Base-by-base conservation (phyloP, 306 rosid genomes). In the Glycine soja region DNA sequence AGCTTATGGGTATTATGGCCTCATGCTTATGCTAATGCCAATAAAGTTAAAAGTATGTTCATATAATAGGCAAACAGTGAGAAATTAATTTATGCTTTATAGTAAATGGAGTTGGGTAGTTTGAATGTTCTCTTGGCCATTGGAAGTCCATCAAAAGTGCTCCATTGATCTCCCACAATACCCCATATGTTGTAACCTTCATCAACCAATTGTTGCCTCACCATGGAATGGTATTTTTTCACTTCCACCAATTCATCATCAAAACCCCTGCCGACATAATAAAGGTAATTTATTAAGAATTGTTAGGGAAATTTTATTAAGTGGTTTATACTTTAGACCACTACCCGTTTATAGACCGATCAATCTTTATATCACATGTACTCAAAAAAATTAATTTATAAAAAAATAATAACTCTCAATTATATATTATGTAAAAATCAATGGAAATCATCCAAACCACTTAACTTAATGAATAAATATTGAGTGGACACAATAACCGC, bases 121-220 rank as follows among this genome's bases (percentile, higher is more conserved):
- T 92, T 89, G 85, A 90, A 92, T 78, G 90, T 79, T 80, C 94
- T 86, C 80, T 87, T 79, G 1, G 87, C 83, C 36, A 48, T 13
- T 43, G 97, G 91, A 84, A 81, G 79, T 1, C 94, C 97, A 24
- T 88, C 88, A 80, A 92, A 86, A 15, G 89, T 90, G 86, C 92
- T 92, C 91, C 92, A 90, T 54, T 87, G 94, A 61, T 88, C 97
- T 72, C 91, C 94, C 3, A 86, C 53, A 16, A 90, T 88, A 40
- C 94, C 92, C 92, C 90, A 87, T n/a, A 88, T 86, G 67, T 80
- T 89, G 46, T 90, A 83, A n/a, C 97, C 91, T 70, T 87, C 88
- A 50, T 84, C 78, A 7, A 86, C 72, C 72, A 90, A 79, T 51
- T 58, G 67, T 14, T 86, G 86, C 76, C 97, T 88, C 38, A 61